Base-by-base conservation (phyloP, 306 rosid genomes). In the Arachis stenosperma region DNA sequence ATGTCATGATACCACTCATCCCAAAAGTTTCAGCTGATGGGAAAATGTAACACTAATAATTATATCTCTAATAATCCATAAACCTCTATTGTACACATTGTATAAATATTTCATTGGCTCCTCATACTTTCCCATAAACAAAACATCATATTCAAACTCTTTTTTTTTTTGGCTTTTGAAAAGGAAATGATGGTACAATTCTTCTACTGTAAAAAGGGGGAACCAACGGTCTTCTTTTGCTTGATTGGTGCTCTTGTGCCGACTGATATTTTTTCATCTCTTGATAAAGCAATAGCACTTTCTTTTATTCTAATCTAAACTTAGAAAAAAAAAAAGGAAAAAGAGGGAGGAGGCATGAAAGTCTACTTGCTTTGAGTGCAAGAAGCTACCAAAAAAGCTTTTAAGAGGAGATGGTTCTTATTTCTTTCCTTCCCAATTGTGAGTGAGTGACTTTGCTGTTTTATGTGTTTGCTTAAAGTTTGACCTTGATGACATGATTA, bases 341-440 rank as follows among this genome's bases (percentile, higher is more conserved):
- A 10, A 41, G 9, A 30, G 56, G 40, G 62, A 47, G 57, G 52
- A 75, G 83, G 78, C 88, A 85, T 70, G 75, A 91, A 94, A 91
- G 96, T 91, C 95, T 84, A 75, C 82, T 91, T 91, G 95, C 97
- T 94, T 91, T 88, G 91, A 91, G 93, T 87, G 89, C 93, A 89
- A 91, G 97, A 94, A 94, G 95, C 95, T 86, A 89, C 93, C 99
- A 87, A 83, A 76, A 85, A 81, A 87, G 82, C 83, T 81, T 82
- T 61, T 30, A 61, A 57, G 74, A 79, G 73, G 71, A 75, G 72
- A 86, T 81, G 88, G 71, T 83, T 85, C 88, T 70, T 78, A 75
- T 78, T 85, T 85, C 86, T 78, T 85, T 85, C 86, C 86, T 79
- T 74, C 87, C 84, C 85, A 82, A 73, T 87, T 90, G 81, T 85